Evolutionary conservation across 2,329 filamentous ascomycete species (phyloP), one percentile per base, ranked within the genome.

Genomic region (Aureobasidium namibiae): DNA sequence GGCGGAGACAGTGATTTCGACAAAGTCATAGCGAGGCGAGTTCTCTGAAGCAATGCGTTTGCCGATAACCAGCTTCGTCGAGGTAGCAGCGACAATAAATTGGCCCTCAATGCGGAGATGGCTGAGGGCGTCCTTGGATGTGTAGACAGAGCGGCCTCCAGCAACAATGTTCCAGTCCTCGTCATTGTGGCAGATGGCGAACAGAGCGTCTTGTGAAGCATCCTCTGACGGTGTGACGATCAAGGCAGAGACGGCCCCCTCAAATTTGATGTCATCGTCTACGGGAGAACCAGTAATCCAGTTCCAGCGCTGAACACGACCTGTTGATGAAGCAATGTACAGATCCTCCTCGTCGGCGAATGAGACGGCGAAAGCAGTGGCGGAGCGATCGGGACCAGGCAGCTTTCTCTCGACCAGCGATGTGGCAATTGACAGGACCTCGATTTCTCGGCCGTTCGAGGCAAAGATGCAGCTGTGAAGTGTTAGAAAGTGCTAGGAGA

Each of bases 381-480:
- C 74, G 11, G 69, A 72, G 23, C 76, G 71, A 66, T 73, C 68
- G 65, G 74, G 72, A 29, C 86, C 75, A 13, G 81, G 75, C 50
- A 96, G 86, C 59, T 85, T 83, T 65, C 90, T 85, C 46, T 90
- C 78, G 23, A 95, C 82, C 52, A 95, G 82, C 1, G 94, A 97
- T 58, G 90, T 91, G 63, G 83, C 78, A 31, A 89, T 83, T 1
- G 89, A 88, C 73, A 94, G 95, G 26, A 96, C 81, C 70, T 91
- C 88, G 57, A 96, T 78, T 10, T 87, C 86, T 29, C 83, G 86
- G 61, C 85, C 82, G 67, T 90, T 89, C 33, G 87, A 83, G 59
- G 95, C 72, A 60, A 96, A 85, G 39, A 96, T 71, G 72, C 87
- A 81, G 69, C 89, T 90, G 23, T 2, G 36, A 44, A 23, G 23